phyloP scores from a whole-genome alignment of 2,329 filamentous ascomycete genomes.

The Claviceps spartinae region DNA sequence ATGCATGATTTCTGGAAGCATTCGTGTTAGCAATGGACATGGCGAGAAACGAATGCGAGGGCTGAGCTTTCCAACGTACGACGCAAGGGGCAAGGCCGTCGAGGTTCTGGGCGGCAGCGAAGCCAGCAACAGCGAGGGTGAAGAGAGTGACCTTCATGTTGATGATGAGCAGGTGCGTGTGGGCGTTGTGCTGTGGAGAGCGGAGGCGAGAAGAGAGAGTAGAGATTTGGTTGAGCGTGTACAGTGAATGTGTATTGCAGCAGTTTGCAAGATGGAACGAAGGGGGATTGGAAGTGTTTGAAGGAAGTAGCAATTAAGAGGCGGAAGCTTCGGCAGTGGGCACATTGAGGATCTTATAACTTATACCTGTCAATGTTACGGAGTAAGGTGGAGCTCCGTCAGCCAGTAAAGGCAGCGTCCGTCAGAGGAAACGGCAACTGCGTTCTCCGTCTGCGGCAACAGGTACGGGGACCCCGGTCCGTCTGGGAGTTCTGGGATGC shows the following conservation, averaged over 20 bases:
- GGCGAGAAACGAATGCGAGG: not conserved
- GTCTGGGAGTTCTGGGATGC: too few relatives aligned
- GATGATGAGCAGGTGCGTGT: slow-evolving; percentile 1
- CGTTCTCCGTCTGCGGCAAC: not conserved
- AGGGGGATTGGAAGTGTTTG: not conserved
- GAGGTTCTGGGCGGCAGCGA: slow-evolving; percentile 26
- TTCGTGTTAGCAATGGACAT: not conserved
- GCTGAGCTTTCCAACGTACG: slow-evolving; percentile 18
- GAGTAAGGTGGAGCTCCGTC: not conserved
- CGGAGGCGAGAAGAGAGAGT: not conserved
- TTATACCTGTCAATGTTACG: too few relatives aligned
- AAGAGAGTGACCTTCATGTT: slow-evolving; percentile 28
- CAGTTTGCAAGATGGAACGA: not conserved
- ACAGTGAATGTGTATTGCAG: not conserved
- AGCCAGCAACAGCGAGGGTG: slow-evolving; percentile 19
- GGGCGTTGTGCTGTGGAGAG: not conserved
- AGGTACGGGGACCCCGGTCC: not conserved
- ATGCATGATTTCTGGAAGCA: slow-evolving; percentile 20
- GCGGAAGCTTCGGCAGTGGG: not conserved
- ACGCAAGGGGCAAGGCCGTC: slow-evolving; percentile 24
- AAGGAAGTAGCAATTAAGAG: not conserved
- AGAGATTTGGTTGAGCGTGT: not conserved
- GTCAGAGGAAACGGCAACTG: not conserved
- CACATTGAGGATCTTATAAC: not conserved
- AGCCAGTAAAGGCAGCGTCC: too few relatives aligned